These are phyloP conservation scores for Solanum hybrid DNA, from an alignment of 305 asterid species.

Conservation along the genomic window DNA sequence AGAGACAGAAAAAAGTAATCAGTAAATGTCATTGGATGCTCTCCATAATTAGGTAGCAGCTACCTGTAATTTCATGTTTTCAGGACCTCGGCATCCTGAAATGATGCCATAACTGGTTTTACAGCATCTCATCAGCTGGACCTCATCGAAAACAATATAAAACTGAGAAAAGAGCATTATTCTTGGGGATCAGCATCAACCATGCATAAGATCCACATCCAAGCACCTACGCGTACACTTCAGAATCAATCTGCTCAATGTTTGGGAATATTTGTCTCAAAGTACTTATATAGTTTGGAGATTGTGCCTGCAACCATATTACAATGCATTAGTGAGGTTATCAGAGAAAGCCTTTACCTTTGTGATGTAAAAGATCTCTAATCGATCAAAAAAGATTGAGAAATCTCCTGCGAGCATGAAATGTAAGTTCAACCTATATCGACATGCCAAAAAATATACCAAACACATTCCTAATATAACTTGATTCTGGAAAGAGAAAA, in stretches of 20 bases:
- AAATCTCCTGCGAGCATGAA: neutral
- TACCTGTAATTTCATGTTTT: neutral
- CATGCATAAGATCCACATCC: slow-evolving; percentile 8
- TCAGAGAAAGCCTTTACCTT: neutral
- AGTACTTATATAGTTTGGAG: slow-evolving; percentile 45
- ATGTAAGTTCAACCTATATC: neutral
- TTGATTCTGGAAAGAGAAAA: neutral
- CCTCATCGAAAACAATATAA: neutral
- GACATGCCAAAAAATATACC: neutral
- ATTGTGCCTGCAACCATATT: slow-evolving; percentile 49
- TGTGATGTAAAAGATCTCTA: neutral
- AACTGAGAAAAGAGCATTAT: neutral
- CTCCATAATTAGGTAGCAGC: neutral
- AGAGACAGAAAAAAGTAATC: neutral
- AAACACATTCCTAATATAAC: neutral
- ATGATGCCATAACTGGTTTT: neutral
- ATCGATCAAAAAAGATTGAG: neutral
- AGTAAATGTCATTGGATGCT: neutral
- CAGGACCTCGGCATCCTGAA: neutral
- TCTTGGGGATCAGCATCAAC: neutral
- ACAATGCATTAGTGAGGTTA: neutral
- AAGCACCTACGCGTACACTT: slow-evolving; percentile 42
- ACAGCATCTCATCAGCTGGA: neutral
- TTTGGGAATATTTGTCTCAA: slow-evolving; percentile 66
- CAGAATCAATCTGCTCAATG: slow-evolving; percentile 77